Conservation (phyloP, 371 early-diverging fungal genomes). For the Haplosporangium sp. region DNA sequence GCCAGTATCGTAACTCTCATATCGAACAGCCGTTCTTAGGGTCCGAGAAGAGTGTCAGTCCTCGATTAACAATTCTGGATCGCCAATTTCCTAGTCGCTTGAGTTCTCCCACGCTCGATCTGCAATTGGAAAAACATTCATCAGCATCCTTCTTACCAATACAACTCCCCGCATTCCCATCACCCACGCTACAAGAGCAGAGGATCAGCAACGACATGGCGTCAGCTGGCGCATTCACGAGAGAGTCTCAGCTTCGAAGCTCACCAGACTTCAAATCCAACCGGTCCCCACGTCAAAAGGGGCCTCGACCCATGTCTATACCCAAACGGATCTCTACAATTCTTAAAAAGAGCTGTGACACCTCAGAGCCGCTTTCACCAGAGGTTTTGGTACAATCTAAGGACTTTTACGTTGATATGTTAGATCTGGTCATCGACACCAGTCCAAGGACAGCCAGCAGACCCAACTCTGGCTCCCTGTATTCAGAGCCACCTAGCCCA, state of each 20-base stretch:
- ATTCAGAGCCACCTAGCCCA: background rate
- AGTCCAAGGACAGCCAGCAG: background rate
- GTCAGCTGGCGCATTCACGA: background rate
- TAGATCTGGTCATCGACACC: conserved; percentile 5
- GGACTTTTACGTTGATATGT: conserved; percentile 19
- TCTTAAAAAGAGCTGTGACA: background rate
- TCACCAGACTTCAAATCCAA: background rate
- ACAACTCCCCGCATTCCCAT: conserved; percentile 5
- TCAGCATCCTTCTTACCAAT: conserved; percentile 2
- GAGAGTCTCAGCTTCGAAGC: background rate
- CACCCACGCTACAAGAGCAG: conserved; percentile 6
- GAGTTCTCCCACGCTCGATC: background rate
- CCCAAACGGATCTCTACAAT: background rate
- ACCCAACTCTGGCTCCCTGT: background rate
- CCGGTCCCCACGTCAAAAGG: background rate
- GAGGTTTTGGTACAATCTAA: background rate
- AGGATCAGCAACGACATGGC: background rate
- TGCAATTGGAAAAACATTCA: background rate
- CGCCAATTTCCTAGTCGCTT: too few species aligned
- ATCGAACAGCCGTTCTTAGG: background rate
- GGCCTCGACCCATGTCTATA: background rate
- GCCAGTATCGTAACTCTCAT: background rate
- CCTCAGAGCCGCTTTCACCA: background rate
- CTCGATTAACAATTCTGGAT: too few species aligned
- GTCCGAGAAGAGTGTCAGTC: too few species aligned